Base-by-base conservation (phyloP, 306 rosid species). In the Hylodesmum podocarpum region DNA sequence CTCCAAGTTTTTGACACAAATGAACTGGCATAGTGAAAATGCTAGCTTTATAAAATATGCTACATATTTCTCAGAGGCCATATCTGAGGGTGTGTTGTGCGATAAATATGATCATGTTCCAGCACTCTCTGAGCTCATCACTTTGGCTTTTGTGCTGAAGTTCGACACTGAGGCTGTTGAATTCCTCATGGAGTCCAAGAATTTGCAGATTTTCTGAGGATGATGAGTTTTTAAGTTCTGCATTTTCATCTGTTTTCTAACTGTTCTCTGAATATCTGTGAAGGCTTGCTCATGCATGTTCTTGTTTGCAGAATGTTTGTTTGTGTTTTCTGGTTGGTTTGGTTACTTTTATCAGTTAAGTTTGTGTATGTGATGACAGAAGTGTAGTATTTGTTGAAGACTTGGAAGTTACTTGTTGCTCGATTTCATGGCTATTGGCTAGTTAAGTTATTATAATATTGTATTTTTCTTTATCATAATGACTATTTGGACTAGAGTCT, bases 171-270 rank as follows among this genome's bases (percentile, higher is more conserved):
- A 71, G 51, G 89, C 81, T 6, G 53, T 91, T 49, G 79, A 73
- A 0, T 89, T 87, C 57, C 67, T 87, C 9, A 85, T 91, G 93
- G 86, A 84, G 78, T 84, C 86, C 43, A 87, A 80, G 73, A 84
- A 88, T 40, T 78, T 87, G 83, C 88, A 82, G 67, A 76, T 84
- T 44, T 89, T 0, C 31, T 34, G 92, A 84, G 80, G 97, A 91
- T n/a, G n/a, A 39, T 8, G 6, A 33, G 8, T 55, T 55, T 7
- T 16, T 55, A n/a, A 11, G 9, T 25, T 55, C 63, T 24, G 0
- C 16, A 24, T 24, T 55, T 12, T 15, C 15, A 51, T 51, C 28
- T 9, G n/a, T n/a, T n/a, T 1, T 1, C 14, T 39, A 39, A 39
- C 2, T 10, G 3, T 1, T 9, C 14, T 10, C 13, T 3, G 11